phyloP scores from a whole-genome alignment of 768 basidiomycete species.

The Peribolospora baueri region DNA sequence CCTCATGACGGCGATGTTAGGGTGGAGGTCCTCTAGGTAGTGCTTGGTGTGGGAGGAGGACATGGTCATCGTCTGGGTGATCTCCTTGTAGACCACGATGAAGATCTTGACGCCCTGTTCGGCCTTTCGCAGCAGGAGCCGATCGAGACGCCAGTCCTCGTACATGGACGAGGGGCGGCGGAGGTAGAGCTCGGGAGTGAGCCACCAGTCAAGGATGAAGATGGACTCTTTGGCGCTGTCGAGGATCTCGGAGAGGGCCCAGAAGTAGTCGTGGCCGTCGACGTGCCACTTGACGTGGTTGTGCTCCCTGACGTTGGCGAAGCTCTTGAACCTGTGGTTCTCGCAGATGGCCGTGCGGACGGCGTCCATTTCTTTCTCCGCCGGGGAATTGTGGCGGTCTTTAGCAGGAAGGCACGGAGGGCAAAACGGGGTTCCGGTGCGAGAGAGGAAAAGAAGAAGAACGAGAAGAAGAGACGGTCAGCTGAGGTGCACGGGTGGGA shows the following conservation, averaged over 20 bases:
- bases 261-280: conserved; percentile 93
- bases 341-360: conserved; percentile 49
- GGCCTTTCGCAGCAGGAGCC: conserved; percentile 63
- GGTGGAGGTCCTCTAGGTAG: conserved; percentile 54
- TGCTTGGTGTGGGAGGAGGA: conserved; percentile 36
- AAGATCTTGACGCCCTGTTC: conserved; percentile 76
- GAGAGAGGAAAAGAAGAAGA: not conserved
- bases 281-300: conserved; percentile 63
- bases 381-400: conserved; percentile 31
- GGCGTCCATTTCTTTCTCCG: conserved; percentile 31
- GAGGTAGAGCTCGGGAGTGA: conserved; percentile 26
- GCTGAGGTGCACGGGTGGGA: not conserved
- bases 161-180: conserved; percentile 25
- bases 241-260: conserved; percentile 49
- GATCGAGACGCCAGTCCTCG: conserved; percentile 72
- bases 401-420: not conserved
- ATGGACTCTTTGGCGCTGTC: conserved; percentile 40
- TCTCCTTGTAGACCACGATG: conserved; percentile 87
- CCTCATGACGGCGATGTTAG: conserved; percentile 67
- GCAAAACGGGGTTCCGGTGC: not conserved
- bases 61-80: conserved; percentile 78
- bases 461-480: not conserved
- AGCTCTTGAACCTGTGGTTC: conserved; percentile 61
- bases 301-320: conserved; percentile 42
- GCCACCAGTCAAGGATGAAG: conserved; percentile 46